Percentiles rank a stretch among this genome's conserved stretches.
Evolutionary conservation across 345 rosid species (phyloP).

Genomic region (Brassica carinata): DNA sequence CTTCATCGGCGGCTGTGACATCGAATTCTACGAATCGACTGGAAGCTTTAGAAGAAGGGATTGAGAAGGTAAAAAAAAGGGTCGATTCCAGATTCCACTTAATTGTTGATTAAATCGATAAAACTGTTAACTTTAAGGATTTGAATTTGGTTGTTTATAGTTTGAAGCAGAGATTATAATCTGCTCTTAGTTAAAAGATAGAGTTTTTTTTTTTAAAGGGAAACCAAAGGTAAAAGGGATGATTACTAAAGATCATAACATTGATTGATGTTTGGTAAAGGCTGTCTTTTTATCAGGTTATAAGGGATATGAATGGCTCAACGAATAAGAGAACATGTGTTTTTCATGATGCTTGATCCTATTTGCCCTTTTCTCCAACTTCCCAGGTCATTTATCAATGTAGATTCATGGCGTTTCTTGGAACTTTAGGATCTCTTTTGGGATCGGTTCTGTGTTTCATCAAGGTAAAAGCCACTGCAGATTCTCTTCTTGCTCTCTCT

Average conservation of each 20-base stretch:
- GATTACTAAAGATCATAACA: neutral
- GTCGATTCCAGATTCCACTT: neutral
- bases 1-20: constrained; percentile 39
- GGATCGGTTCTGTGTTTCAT: constrained; percentile 82
- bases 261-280: neutral
- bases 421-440: constrained; percentile 68
- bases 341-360: neutral
- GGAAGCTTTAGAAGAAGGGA: constrained; percentile 54
- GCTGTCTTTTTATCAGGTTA: neutral
- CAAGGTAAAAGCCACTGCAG: constrained; percentile 49
- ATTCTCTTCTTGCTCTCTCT: neutral
- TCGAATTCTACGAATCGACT: constrained; percentile 33
- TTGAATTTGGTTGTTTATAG: neutral
- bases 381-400: constrained; percentile 63
- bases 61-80: constrained; percentile 60
- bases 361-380: neutral
- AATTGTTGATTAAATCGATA: neutral
- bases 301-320: neutral
- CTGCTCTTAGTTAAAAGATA: neutral
- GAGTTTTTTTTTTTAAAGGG: neutral
- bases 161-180: constrained; percentile 7
- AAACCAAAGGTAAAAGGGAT: too few species aligned
- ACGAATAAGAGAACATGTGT: neutral
- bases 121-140: neutral
- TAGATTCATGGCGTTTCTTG: constrained; percentile 76